A percentile compares a stretch with the other conserved stretches of the same genome.
Evolutionary conservation across 208 protist genomes (phyloP).

Genomic region (Trypanosoma caninum): DNA sequence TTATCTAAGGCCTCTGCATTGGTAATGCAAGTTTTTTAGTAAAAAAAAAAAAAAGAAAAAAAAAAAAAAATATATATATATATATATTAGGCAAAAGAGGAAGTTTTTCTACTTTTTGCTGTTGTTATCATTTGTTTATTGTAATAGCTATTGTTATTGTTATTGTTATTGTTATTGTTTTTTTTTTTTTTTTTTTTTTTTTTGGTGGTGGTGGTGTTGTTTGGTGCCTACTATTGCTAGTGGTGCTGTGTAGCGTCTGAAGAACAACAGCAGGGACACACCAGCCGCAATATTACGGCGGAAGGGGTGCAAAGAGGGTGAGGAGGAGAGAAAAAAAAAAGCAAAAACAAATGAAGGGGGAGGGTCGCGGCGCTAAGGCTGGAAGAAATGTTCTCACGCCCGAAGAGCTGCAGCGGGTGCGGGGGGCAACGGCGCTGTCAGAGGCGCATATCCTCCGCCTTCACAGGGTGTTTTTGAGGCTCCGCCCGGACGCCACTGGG

Average conservation of each 20-base stretch:
- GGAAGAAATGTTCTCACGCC: slow-evolving; percentile 32
- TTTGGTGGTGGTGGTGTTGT: neutral
- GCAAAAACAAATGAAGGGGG: neutral
- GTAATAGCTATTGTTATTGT: slow-evolving; percentile 3
- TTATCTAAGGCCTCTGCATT: no score
- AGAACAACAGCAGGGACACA: no score
- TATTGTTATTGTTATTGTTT: neutral
- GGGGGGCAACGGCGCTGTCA: slow-evolving; percentile 68
- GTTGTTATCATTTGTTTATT: slow-evolving; percentile 2
- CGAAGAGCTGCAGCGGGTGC: slow-evolving; percentile 62
- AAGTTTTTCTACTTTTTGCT: slow-evolving; percentile 2
- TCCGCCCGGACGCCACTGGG: slow-evolving; percentile 74
- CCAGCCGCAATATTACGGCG: no score
- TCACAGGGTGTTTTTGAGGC: slow-evolving; percentile 80
- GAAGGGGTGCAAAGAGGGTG: neutral
- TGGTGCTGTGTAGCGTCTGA: no score
- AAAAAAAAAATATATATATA: no score
- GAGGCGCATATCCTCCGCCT: slow-evolving; percentile 82
- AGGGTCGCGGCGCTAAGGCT: slow-evolving; percentile 25
- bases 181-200: slow-evolving; percentile 13
- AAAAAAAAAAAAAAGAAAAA: no score
- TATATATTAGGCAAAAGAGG: no score
- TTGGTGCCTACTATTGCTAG: neutral
- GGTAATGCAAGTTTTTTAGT: no score
- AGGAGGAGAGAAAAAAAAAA: slow-evolving; percentile 6